These are phyloP conservation scores for Alternaria rosae DNA, from an alignment of 2,329 filamentous ascomycete genomes.

Conservation along the genomic window DNA sequence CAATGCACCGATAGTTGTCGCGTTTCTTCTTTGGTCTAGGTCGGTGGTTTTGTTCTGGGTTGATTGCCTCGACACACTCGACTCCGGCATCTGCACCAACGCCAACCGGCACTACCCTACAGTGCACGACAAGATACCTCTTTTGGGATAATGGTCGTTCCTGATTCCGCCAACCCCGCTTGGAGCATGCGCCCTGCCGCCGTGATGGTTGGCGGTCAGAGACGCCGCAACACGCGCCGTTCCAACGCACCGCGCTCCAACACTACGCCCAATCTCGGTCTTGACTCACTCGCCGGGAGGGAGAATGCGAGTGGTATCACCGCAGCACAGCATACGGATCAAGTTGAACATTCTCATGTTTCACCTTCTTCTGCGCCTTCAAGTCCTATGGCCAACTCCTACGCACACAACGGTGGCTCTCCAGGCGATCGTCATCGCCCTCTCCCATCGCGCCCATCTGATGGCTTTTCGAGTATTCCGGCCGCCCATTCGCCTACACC, in stretches of 20 bases:
- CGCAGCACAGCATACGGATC: neutral
- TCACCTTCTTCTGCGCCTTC: slow-evolving; percentile 5
- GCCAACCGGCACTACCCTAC: neutral
- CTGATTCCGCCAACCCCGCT: slow-evolving; percentile 3
- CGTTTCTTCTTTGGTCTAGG: neutral
- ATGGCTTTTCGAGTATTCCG: neutral
- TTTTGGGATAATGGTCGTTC: slow-evolving; percentile 2
- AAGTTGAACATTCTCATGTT: slow-evolving; percentile 9
- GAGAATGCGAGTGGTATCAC: slow-evolving; percentile 7
- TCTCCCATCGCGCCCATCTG: neutral
- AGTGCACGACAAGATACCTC: neutral
- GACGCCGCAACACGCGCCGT: slow-evolving; percentile 30
- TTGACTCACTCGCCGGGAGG: slow-evolving; percentile 7
- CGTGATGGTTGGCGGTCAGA: slow-evolving; percentile 21
- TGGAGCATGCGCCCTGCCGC: slow-evolving; percentile 14
- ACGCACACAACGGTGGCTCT: slow-evolving; percentile 2
- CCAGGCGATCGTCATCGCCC: slow-evolving; percentile 2
- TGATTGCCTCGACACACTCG: slow-evolving; percentile 1
- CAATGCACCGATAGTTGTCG: neutral
- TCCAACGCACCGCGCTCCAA: slow-evolving; percentile 22
- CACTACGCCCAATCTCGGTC: slow-evolving; percentile 21
- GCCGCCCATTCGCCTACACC: slow-evolving; percentile 7
- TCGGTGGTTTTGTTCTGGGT: neutral
- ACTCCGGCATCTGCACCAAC: neutral
- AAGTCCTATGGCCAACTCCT: slow-evolving; percentile 6